Percentiles rank a stretch among this genome's conserved stretches.
Evolutionary conservation across 192 early-diverging fungal species (phyloP).

Genomic region (Pecoramyces ruminantium): DNA sequence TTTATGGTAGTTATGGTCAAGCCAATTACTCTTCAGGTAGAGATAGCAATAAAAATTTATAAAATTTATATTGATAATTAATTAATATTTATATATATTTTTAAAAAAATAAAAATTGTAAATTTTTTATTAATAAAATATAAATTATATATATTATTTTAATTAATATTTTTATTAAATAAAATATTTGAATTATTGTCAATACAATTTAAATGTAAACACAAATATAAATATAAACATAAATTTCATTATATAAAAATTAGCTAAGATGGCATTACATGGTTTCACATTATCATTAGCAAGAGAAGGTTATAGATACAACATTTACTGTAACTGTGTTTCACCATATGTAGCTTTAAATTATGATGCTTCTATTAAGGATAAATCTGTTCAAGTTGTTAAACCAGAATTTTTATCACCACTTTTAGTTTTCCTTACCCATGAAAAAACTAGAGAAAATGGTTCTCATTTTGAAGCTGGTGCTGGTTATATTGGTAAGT

Average conservation of each 20-base stretch:
- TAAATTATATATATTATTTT: too few relatives aligned
- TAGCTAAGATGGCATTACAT: constrained; percentile 86
- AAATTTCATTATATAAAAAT: too few relatives aligned
- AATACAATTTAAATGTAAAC: too few relatives aligned
- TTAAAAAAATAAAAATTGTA: too few relatives aligned
- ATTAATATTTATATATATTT: too few relatives aligned
- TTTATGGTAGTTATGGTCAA: constrained; percentile 98
- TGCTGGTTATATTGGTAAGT: constrained; percentile 9
- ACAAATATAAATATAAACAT: too few relatives aligned
- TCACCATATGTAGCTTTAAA: neutral
- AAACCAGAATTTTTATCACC: neutral
- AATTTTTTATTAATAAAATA: too few relatives aligned
- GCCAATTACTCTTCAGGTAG: constrained; percentile 67
- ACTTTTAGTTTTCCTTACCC: constrained; percentile 1
- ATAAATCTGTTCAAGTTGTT: neutral
- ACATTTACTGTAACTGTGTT: constrained; percentile 36
- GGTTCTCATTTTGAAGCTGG: constrained; percentile 4
- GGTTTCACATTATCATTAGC: constrained; percentile 84
- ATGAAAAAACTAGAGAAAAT: constrained; percentile 1
- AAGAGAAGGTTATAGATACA: constrained; percentile 83
- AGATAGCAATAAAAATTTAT: too few relatives aligned
- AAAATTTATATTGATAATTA: too few relatives aligned
- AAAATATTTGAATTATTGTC: too few relatives aligned
- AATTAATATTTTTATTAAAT: too few relatives aligned
- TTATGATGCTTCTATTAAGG: neutral